Conservation (phyloP, 805 yeast species). For the Torulaspora microellipsoides region DNA sequence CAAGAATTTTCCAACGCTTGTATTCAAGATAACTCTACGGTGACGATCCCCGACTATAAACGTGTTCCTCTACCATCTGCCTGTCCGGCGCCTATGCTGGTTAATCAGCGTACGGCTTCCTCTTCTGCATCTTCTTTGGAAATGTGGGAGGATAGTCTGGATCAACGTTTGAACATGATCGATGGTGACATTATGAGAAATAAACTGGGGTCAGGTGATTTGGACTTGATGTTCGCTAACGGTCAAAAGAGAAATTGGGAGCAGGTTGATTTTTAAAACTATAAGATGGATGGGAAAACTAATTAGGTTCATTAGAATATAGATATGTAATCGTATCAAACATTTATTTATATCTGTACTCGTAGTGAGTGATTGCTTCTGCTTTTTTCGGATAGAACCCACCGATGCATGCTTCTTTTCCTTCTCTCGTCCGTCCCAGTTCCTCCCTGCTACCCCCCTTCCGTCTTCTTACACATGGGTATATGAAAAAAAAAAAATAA, state of each 20-base stretch:
- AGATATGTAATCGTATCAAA: too few relatives aligned
- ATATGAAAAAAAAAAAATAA: background rate
- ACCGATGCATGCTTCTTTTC: too few relatives aligned
- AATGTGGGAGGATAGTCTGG: constrained; percentile 39
- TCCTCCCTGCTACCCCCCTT: too few relatives aligned
- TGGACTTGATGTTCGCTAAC: constrained; percentile 14
- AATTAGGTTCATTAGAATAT: too few relatives aligned
- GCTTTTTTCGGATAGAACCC: too few relatives aligned
- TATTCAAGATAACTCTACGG: constrained; percentile 23
- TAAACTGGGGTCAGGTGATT: constrained; percentile 23
- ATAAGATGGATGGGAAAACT: too few relatives aligned
- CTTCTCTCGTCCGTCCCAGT: too few relatives aligned
- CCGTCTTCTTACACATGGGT: background rate
- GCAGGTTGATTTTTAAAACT: constrained; percentile 14
- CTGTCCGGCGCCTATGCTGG: constrained; percentile 33
- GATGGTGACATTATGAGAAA: constrained; percentile 28
- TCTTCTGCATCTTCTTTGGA: constrained; percentile 36
- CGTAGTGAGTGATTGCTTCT: too few relatives aligned
- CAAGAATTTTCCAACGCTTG: constrained; percentile 13
- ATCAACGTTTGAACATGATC: constrained; percentile 34
- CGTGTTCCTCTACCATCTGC: constrained; percentile 37
- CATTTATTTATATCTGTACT: too few relatives aligned
- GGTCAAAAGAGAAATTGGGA: constrained; percentile 17
- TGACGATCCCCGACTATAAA: constrained; percentile 30
- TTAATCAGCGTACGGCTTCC: constrained; percentile 32